Conservation (phyloP, 2,329 filamentous ascomycete species). For the Cercospora sp. region DNA sequence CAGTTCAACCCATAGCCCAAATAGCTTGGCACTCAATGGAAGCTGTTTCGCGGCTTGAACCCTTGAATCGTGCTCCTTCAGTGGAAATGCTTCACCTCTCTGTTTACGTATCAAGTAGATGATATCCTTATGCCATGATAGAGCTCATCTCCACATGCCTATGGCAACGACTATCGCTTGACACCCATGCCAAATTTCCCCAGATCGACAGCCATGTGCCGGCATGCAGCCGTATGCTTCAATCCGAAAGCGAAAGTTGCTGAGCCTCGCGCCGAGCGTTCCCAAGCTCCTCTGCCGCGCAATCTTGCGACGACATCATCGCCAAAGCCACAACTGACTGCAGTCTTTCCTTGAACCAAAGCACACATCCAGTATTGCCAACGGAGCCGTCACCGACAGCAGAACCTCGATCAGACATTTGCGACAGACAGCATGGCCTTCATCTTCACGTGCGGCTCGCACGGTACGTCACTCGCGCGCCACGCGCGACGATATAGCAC, state of each 20-base stretch:
- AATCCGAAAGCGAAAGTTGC: slow-evolving; percentile 9
- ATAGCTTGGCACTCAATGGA: background rate
- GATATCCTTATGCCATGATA: background rate
- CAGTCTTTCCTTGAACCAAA: slow-evolving; percentile 4
- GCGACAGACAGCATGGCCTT: slow-evolving; percentile 36
- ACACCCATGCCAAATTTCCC: slow-evolving; percentile 4
- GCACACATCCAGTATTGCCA: background rate
- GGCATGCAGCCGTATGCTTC: slow-evolving; percentile 4
- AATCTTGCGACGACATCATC: slow-evolving; percentile 16
- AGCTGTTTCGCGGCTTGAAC: background rate
- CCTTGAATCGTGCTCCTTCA: background rate
- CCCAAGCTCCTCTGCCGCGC: slow-evolving; percentile 16
- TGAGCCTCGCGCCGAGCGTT: slow-evolving; percentile 13
- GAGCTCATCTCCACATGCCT: background rate
- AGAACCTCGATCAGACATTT: background rate
- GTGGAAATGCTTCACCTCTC: background rate
- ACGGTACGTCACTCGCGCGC: slow-evolving; percentile 41
- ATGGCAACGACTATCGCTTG: background rate
- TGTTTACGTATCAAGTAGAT: background rate
- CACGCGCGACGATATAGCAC: background rate
- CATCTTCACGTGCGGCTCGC: slow-evolving; percentile 54
- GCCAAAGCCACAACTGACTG: slow-evolving; percentile 1
- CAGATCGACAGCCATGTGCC: slow-evolving; percentile 9
- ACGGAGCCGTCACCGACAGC: background rate
- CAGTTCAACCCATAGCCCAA: background rate